Percentiles rank a stretch among this genome's conserved stretches.
phyloP scores from a whole-genome alignment of 202 grass and related monocot genomes.

The Hordeum pubiflorum region DNA sequence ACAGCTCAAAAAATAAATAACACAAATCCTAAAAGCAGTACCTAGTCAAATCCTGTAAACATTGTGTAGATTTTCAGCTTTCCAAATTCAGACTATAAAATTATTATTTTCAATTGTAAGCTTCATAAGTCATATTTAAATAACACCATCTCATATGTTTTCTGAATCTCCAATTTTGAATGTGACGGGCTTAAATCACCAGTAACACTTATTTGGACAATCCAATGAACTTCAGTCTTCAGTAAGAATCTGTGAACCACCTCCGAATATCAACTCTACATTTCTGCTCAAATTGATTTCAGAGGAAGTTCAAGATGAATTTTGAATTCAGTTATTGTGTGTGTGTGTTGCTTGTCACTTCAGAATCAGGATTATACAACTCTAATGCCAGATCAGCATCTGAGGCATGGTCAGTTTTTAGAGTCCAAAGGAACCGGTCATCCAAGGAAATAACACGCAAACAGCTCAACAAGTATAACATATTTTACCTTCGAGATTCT shows the following conservation, averaged over 20 bases:
- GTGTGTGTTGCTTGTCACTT: background rate
- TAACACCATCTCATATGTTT: background rate
- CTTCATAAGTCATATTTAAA: background rate
- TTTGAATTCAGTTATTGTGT: background rate
- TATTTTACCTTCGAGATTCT: slow-evolving; percentile 61
- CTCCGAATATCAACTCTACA: background rate
- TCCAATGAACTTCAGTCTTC: background rate
- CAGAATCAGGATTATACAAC: background rate
- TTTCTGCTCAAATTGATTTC: slow-evolving; percentile 11
- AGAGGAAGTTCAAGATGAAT: slow-evolving; percentile 3
- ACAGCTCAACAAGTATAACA: background rate
- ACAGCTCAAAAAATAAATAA: background rate
- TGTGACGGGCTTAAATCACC: background rate
- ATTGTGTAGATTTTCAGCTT: background rate
- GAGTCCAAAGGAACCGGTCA: background rate
- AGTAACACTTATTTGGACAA: background rate
- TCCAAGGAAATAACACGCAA: background rate
- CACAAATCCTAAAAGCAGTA: background rate
- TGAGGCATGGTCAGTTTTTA: background rate
- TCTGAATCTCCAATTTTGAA: background rate
- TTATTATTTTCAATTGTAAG: background rate
- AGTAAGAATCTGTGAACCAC: background rate
- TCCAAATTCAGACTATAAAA: background rate
- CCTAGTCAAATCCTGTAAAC: background rate
- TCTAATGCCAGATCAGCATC: background rate